These are phyloP conservation scores for Chenopodium suecicum DNA, from an alignment of 148 eudicot species.

Conservation along the genomic window DNA sequence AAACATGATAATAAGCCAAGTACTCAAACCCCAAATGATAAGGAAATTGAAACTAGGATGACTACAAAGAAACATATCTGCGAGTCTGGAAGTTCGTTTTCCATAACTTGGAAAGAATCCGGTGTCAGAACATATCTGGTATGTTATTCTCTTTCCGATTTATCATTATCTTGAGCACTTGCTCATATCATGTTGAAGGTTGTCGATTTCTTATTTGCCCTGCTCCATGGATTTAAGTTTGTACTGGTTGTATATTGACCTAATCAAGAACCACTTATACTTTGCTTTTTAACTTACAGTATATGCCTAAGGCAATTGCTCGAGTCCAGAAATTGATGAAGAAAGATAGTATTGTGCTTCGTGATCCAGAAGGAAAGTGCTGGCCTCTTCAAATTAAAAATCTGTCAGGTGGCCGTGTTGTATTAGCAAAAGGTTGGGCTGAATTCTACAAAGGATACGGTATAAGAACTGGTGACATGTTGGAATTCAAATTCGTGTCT, in stretches of 20 bases:
- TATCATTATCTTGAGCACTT: neutral
- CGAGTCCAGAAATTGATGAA: conserved; percentile 15
- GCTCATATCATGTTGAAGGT: neutral
- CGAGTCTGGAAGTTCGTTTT: conserved; percentile 20
- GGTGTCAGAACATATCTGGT: conserved; percentile 26
- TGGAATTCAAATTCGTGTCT: conserved; percentile 22
- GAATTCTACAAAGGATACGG: conserved; percentile 32
- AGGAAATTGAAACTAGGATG: conserved; percentile 9
- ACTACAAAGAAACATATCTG: neutral
- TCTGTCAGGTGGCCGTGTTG: conserved; percentile 16
- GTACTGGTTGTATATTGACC: neutral
- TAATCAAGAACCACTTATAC: neutral
- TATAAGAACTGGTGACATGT: conserved; percentile 20
- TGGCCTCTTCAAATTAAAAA: conserved; percentile 29
- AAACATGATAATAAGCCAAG: conserved; percentile 4
- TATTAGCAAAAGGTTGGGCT: conserved; percentile 28
- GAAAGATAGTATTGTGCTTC: conserved; percentile 24
- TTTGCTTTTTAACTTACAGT: conserved; percentile 5
- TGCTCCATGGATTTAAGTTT: too few relatives aligned
- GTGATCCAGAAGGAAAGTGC: conserved; percentile 32
- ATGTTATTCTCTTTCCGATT: neutral
- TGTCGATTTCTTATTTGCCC: neutral
- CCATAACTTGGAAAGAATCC: conserved; percentile 14
- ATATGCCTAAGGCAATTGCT: conserved; percentile 23
- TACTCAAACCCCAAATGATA: neutral